These are phyloP conservation scores for Ceratonia siliqua DNA, from an alignment of 306 rosid genomes.

Conservation along the genomic window DNA sequence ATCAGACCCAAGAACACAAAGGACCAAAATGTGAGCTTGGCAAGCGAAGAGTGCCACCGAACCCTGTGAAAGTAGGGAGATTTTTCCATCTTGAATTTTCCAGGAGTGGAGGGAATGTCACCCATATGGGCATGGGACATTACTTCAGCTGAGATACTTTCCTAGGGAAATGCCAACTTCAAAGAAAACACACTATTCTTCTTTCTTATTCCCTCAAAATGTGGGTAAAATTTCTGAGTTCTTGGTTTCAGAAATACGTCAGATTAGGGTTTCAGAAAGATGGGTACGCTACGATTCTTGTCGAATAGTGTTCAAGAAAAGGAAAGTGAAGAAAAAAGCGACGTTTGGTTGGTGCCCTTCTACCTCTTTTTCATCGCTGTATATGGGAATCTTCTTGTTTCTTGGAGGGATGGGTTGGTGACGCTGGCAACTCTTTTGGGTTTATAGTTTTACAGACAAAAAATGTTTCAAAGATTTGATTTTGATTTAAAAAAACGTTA, in stretches of 20 bases:
- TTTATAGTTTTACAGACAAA: slow-evolving; percentile 35
- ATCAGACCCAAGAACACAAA: slow-evolving; percentile 50
- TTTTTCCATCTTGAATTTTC: slow-evolving; percentile 73
- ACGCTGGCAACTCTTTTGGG: slow-evolving; percentile 41
- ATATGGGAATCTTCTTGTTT: not conserved
- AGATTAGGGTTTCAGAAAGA: slow-evolving; percentile 33
- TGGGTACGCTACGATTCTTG: slow-evolving; percentile 7
- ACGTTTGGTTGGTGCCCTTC: not conserved
- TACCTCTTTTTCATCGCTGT: not conserved
- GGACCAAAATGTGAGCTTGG: slow-evolving; percentile 72
- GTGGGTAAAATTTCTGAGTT: not conserved
- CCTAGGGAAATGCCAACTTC: not conserved
- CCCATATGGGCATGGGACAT: slow-evolving; percentile 60
- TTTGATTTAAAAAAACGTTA: slow-evolving; percentile 34
- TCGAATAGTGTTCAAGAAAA: slow-evolving; percentile 31
- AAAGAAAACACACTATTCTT: slow-evolving; percentile 6
- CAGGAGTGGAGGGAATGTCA: slow-evolving; percentile 62
- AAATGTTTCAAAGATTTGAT: slow-evolving; percentile 31
- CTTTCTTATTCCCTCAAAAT: not conserved
- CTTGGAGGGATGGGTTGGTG: slow-evolving; percentile 26
- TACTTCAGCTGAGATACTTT: slow-evolving; percentile 42
- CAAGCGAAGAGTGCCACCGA: slow-evolving; percentile 59
- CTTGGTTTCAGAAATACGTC: slow-evolving; percentile 4
- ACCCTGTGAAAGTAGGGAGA: slow-evolving; percentile 51
- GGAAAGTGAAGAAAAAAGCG: slow-evolving; percentile 24